These are phyloP conservation scores for Boechera stricta DNA, from an alignment of 345 rosid species.

Conservation along the genomic window DNA sequence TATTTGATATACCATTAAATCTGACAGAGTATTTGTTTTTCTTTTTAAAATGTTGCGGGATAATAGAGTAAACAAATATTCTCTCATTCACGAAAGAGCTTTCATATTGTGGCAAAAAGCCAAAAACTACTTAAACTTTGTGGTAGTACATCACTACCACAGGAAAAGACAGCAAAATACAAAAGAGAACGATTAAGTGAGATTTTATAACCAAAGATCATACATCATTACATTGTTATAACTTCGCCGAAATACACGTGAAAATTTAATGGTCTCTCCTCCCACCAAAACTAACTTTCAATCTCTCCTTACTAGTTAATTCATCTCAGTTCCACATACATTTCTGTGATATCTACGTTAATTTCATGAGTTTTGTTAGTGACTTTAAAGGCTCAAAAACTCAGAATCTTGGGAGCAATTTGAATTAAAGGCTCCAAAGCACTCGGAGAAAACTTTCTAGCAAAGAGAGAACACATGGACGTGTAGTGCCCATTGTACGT, in stretches of 20 bases:
- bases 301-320: neutral
- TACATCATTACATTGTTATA: neutral
- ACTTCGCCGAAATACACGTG: neutral
- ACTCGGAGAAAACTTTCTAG: conserved; percentile 81
- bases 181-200: neutral
- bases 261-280: neutral
- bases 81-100: too few relatives aligned
- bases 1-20: too few relatives aligned
- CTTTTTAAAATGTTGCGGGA: too few relatives aligned
- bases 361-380: neutral
- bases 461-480: conserved; percentile 68
- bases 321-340: neutral
- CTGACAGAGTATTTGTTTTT: too few relatives aligned
- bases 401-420: conserved; percentile 55
- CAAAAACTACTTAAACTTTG: too few relatives aligned
- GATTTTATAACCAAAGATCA: neutral
- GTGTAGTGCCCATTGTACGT: conserved; percentile 56
- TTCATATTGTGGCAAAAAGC: too few relatives aligned
- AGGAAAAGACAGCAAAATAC: too few relatives aligned
- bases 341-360: neutral
- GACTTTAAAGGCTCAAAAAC: conserved; percentile 35
- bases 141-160: too few relatives aligned
- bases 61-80: too few relatives aligned
- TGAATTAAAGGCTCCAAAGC: conserved; percentile 64
- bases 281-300: neutral